phyloP scores from a whole-genome alignment of 2,329 filamentous ascomycete species.

The Aspergillus sojae region DNA sequence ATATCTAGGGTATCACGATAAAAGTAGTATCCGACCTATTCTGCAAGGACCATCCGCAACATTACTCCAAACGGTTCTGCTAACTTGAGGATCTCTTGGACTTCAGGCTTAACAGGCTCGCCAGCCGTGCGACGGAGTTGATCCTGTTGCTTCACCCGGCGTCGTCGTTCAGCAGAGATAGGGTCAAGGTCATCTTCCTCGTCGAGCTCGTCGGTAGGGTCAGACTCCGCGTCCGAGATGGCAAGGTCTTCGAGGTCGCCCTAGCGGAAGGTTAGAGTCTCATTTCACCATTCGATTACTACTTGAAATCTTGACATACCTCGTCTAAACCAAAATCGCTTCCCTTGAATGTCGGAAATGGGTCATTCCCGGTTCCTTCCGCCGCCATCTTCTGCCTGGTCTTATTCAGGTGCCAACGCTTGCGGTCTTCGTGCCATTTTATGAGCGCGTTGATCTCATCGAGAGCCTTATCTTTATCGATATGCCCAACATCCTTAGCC shows the following conservation, averaged over 20 bases:
- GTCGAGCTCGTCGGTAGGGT: conserved; percentile 67
- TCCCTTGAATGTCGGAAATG: conserved; percentile 68
- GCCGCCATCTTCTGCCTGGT: conserved; percentile 98
- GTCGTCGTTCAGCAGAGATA: conserved; percentile 80
- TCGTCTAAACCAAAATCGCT: conserved; percentile 89
- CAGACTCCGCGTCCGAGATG: conserved; percentile 72
- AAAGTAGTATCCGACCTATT: conserved; percentile 49
- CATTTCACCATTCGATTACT: neutral
- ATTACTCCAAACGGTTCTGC: conserved; percentile 78
- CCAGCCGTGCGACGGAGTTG: conserved; percentile 77
- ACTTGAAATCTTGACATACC: conserved; percentile 45
- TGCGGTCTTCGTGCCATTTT: conserved; percentile 89
- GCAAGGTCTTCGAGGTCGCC: conserved; percentile 81
- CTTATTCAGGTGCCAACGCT: conserved; percentile 98
- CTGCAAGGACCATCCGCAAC: conserved; percentile 78
- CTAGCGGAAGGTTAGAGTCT: conserved; percentile 36
- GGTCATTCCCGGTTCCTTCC: conserved; percentile 60
- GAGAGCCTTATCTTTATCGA: conserved; percentile 74
- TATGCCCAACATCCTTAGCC: conserved; percentile 64
- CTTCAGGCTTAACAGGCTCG: conserved; percentile 77
- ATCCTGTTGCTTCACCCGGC: conserved; percentile 76
- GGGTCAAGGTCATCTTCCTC: conserved; percentile 80
- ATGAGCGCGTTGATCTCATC: conserved; percentile 84
- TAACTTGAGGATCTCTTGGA: conserved; percentile 79
- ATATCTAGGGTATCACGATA: conserved; percentile 21